Evolutionary conservation across 495 filamentous ascomycete genomes (phyloP).

Genomic region (Aspergillus heteromorphus): DNA sequence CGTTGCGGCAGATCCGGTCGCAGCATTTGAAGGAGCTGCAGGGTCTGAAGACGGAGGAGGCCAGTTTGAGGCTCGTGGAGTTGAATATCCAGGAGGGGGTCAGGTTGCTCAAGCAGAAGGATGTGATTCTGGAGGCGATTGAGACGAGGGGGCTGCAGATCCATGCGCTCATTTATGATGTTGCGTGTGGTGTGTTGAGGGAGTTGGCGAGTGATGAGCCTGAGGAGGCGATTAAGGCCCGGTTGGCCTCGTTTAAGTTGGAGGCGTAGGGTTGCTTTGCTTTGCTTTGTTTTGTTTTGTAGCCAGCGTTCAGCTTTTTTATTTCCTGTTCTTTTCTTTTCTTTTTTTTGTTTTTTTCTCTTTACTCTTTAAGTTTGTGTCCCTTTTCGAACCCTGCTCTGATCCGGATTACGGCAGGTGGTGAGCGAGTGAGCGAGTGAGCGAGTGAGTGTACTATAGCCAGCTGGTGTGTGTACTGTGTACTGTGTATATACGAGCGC

Average conservation of each 20-base stretch:
- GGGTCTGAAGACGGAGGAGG: conserved; percentile 45
- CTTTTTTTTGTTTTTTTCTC: too few relatives aligned
- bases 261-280: conserved; percentile 11
- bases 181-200: conserved; percentile 52
- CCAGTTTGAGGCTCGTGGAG: conserved; percentile 54
- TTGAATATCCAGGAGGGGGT: conserved; percentile 68
- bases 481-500: too few relatives aligned
- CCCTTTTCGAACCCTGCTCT: too few relatives aligned
- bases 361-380: too few relatives aligned
- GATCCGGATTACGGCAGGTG: too few relatives aligned
- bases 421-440: too few relatives aligned
- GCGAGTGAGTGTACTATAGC: too few relatives aligned
- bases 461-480: too few relatives aligned
- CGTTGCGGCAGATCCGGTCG: conserved; percentile 60
- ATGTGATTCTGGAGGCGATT: conserved; percentile 58
- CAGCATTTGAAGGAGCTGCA: conserved; percentile 34
- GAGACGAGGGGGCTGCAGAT: conserved; percentile 65
- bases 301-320: too few relatives aligned
- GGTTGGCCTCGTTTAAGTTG: conserved; percentile 37
- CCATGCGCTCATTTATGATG: conserved; percentile 68
- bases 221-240: conserved; percentile 31
- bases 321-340: too few relatives aligned
- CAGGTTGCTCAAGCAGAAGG: conserved; percentile 55
- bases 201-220: conserved; percentile 49
- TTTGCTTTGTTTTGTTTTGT: background rate